Conservation (phyloP, 2,329 filamentous ascomycete species). For the Penicillium sp. region DNA sequence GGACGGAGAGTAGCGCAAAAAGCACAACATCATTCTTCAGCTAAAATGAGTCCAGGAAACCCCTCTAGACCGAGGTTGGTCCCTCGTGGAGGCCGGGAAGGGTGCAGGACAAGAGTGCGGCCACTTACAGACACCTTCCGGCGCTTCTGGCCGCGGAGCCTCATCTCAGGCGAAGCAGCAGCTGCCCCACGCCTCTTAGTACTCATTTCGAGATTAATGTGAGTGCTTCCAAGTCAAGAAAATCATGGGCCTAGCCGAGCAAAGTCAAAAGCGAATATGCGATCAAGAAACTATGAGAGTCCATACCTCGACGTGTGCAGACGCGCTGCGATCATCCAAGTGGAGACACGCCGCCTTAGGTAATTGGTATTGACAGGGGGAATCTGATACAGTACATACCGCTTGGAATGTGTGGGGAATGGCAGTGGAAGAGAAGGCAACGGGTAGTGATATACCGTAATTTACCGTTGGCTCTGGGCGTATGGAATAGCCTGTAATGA, state of each 20-base stretch:
- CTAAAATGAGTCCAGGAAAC: not conserved
- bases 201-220: conserved; percentile 34
- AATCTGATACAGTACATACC: not conserved
- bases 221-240: not conserved
- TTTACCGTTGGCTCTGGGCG: not conserved
- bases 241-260: not conserved
- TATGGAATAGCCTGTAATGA: not conserved
- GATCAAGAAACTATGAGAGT: not conserved
- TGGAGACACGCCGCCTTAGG: conserved; percentile 19
- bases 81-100: conserved; percentile 1
- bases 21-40: not conserved
- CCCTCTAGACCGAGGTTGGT: not conserved
- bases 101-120: conserved; percentile 7
- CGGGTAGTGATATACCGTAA: not conserved
- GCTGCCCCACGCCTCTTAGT: conserved; percentile 60
- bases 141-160: conserved; percentile 61
- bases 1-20: not conserved
- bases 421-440: not conserved
- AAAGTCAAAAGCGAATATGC: not conserved
- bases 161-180: conserved; percentile 54
- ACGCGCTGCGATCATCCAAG: conserved; percentile 22
- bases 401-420: not conserved
- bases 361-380: conserved; percentile 13
- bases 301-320: conserved; percentile 27
- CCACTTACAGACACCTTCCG: conserved; percentile 62